phyloP scores from a whole-genome alignment of 169 alveolate species.

The Cryptosporidium parvum region DNA sequence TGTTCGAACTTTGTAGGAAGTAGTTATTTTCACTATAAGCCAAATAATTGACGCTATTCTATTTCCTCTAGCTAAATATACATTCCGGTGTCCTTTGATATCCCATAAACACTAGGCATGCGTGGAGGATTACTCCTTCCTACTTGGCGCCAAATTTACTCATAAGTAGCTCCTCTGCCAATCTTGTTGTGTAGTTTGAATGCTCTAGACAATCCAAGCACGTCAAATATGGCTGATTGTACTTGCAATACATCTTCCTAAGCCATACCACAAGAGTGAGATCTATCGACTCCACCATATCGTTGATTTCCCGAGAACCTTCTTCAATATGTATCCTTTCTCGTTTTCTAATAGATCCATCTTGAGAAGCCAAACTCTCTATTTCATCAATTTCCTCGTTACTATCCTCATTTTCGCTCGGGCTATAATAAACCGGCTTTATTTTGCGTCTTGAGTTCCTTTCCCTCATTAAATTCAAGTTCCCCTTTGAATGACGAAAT shows the following conservation, averaged over 20 bases:
- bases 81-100: background rate
- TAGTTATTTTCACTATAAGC: background rate
- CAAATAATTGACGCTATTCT: background rate
- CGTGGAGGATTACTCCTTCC: background rate
- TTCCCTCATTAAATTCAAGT: slow-evolving; percentile 13
- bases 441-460: background rate
- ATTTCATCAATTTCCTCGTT: slow-evolving; percentile 18
- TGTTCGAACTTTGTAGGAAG: slow-evolving; percentile 27
- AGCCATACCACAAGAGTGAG: slow-evolving; percentile 67
- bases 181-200: slow-evolving; percentile 23
- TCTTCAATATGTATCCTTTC: background rate
- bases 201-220: slow-evolving; percentile 20
- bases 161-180: slow-evolving; percentile 46
- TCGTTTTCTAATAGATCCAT: background rate
- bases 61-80: too few species aligned
- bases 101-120: background rate
- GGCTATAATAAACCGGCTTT: background rate
- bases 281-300: slow-evolving; percentile 39
- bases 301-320: background rate
- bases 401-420: slow-evolving; percentile 10
- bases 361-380: slow-evolving; percentile 5
- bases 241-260: slow-evolving; percentile 51
- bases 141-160: slow-evolving; percentile 15
- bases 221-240: slow-evolving; percentile 23
- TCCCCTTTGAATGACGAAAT: background rate